Evolutionary conservation across 2,329 filamentous ascomycete species (phyloP), one percentile per base, ranked within the genome.

Genomic region (Domatiomyces globalis): DNA sequence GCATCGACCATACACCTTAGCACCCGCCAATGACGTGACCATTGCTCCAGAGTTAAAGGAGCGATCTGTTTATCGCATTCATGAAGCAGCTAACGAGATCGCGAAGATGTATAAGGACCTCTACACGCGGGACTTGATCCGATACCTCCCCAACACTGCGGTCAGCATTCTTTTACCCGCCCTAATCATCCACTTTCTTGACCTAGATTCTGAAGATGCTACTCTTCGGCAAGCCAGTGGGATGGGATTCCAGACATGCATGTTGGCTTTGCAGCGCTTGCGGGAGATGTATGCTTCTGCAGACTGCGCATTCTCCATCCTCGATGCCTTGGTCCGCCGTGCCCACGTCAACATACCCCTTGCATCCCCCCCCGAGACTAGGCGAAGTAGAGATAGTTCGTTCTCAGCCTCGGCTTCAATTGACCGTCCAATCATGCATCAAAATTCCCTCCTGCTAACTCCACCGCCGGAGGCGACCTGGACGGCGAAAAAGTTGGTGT

Each of bases 221-320:
- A 78, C 81, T 50, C 81, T 84, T 2, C 80, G 87, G 17, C 78
- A 85, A 54, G 75, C 79, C 43, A 88, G 86, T 46, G 77, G 88
- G 20, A 79, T 83, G 52, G 86, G 87, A 18, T 95, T 95, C 71
- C 84, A 84, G 60, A 84, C 88, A 65, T 95, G 90, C 69, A 95
- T 95, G 87, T 79, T 83, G 46, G 87, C 95, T 53, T 85, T 95
- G 74, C 83, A 88, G 65, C 84, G 83, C 56, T 75, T 96, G 17
- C 81, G 88, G 39, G 87, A 95, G 63, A 86, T 88, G 27, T 95
- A 96, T 63, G 83, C 88, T 0, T 88, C 89, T 0, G 90, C 90
- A n/a, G 89, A 95, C 66, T 95, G 92, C 62, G 88, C 87, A n/a
- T 90, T 86, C 0, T 86, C 86, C 2, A 95, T 95, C 71, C 75